Percentiles rank a stretch among this genome's conserved stretches.
Evolutionary conservation across 192 early-diverging fungal genomes (phyloP).

Genomic region (Oehlia diaphana): DNA sequence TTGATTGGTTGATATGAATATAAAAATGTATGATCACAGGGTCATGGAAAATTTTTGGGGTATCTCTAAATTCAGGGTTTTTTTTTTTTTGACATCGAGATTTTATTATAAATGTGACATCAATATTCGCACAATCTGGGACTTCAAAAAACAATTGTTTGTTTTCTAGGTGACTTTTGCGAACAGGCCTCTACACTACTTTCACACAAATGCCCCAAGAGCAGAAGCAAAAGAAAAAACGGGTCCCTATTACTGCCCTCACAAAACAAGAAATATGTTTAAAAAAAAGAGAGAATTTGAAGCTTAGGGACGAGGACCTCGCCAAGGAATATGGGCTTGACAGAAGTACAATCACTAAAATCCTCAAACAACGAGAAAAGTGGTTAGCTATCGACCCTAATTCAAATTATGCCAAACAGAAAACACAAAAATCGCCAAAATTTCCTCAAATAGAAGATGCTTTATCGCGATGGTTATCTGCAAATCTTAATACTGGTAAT

Average conservation of each 20-base stretch:
- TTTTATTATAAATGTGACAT: constrained; percentile 18
- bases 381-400: constrained; percentile 31
- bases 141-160: constrained; percentile 17
- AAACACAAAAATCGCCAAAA: constrained; percentile 31
- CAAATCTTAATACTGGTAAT: neutral
- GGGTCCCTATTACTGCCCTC: constrained; percentile 31
- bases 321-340: constrained; percentile 28
- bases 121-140: constrained; percentile 5
- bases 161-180: constrained; percentile 26
- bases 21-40: neutral
- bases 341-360: constrained; percentile 30
- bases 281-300: constrained; percentile 24
- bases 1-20: neutral
- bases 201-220: constrained; percentile 30
- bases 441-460: constrained; percentile 28
- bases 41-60: neutral
- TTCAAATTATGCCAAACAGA: constrained; percentile 29
- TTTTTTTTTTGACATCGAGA: neutral
- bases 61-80: neutral
- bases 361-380: constrained; percentile 26
- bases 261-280: constrained; percentile 30
- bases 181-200: constrained; percentile 11
- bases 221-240: constrained; percentile 30
- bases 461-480: constrained; percentile 18
- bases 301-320: constrained; percentile 31